These are phyloP conservation scores for Mortierella sp. DNA, from an alignment of 371 early-diverging fungal species.

Conservation along the genomic window DNA sequence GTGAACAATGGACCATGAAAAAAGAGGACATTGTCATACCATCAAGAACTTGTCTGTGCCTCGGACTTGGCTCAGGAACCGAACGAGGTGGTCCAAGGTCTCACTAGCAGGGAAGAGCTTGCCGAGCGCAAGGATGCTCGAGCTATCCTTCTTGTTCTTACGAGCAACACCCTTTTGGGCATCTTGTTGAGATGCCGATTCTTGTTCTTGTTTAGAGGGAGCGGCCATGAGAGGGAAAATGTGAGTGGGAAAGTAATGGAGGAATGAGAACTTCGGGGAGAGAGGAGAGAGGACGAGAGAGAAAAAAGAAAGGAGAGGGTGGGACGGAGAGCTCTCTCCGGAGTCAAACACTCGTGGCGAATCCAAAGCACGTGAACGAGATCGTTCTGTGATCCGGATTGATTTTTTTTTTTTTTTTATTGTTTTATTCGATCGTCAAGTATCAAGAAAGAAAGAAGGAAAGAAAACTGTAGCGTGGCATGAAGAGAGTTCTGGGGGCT, in stretches of 20 bases:
- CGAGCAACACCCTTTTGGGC: conserved; percentile 33
- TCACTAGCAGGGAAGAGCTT: conserved; percentile 47
- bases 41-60: conserved; percentile 96
- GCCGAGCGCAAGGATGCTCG: conserved; percentile 47
- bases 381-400: too few relatives aligned
- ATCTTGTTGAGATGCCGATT: conserved; percentile 13
- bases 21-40: conserved; percentile 62
- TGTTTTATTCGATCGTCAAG: too few relatives aligned
- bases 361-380: too few relatives aligned
- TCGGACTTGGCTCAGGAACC: conserved; percentile 77
- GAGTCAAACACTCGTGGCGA: too few relatives aligned
- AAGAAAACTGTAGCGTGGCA: too few relatives aligned
- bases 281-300: neutral
- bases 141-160: conserved; percentile 17
- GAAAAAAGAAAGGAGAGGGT: neutral
- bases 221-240: conserved; percentile 26
- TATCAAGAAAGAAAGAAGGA: too few relatives aligned
- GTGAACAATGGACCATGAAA: neutral
- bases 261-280: neutral
- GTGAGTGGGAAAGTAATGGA: conserved; percentile 3
- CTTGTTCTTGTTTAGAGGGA: conserved; percentile 42
- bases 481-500: too few relatives aligned
- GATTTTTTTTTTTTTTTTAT: too few relatives aligned
- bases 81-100: conserved; percentile 75
- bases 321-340: too few relatives aligned